phyloP scores from a whole-genome alignment of 495 filamentous ascomycete species.

The Sporormia fimetaria region DNA sequence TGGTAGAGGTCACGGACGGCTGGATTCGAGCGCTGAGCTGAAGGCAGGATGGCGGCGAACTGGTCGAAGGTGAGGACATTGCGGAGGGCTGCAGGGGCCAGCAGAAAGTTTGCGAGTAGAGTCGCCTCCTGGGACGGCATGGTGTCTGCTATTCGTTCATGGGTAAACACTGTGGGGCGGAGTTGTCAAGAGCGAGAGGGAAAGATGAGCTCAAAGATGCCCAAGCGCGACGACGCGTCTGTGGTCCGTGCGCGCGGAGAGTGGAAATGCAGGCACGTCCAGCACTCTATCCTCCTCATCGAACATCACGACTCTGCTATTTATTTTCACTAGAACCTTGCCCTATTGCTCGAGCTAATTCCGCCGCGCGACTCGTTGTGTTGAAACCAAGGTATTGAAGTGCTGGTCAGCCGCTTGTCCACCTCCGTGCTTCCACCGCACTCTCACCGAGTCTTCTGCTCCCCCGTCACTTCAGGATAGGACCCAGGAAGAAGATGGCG shows the following conservation, averaged over 20 bases:
- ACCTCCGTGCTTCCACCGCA: neutral
- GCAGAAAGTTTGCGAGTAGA: constrained; percentile 67
- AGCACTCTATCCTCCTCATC: too few relatives aligned
- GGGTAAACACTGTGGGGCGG: neutral
- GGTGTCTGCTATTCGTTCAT: neutral
- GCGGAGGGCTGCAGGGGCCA: constrained; percentile 60
- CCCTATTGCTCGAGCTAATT: too few relatives aligned
- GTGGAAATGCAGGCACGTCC: too few relatives aligned
- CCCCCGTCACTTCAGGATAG: neutral
- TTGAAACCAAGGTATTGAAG: too few relatives aligned
- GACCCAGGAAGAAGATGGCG: constrained; percentile 41
- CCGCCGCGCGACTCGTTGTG: too few relatives aligned
- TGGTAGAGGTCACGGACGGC: constrained; percentile 66
- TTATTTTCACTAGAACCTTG: too few relatives aligned
- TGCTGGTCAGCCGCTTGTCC: too few relatives aligned
- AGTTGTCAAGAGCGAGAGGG: too few relatives aligned
- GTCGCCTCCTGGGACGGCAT: constrained; percentile 64
- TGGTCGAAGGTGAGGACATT: constrained; percentile 59
- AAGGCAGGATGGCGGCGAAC: constrained; percentile 69
- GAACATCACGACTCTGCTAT: too few relatives aligned
- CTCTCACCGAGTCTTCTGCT: neutral
- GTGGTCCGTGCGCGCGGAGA: too few relatives aligned
- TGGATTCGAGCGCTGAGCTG: constrained; percentile 53
- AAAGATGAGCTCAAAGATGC: too few relatives aligned
- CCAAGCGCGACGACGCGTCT: too few relatives aligned